Evolutionary conservation across 441 rosid genomes (phyloP).

Genomic region (Erodium moschatum): DNA sequence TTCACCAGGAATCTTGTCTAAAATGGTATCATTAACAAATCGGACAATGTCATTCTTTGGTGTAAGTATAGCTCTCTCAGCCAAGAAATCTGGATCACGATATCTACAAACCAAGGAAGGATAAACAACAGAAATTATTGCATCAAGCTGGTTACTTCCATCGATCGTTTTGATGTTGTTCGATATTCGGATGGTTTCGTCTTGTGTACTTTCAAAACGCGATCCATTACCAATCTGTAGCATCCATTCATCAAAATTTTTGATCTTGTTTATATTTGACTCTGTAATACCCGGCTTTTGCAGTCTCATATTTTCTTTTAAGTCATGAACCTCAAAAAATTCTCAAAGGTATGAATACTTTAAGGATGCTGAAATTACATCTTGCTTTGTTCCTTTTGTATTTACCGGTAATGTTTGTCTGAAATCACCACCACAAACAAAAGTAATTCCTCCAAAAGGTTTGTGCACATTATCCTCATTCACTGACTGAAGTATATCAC

Average conservation of each 20-base stretch:
- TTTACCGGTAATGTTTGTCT: slow-evolving; percentile 18
- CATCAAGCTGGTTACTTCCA: neutral
- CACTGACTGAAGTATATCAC: neutral
- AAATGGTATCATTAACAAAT: neutral
- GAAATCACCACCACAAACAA: slow-evolving; percentile 13
- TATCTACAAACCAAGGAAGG: neutral
- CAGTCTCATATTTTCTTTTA: neutral
- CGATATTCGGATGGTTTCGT: neutral
- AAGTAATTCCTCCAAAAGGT: slow-evolving; percentile 11
- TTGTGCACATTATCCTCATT: neutral
- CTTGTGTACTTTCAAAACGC: neutral
- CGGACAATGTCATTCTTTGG: slow-evolving; percentile 6
- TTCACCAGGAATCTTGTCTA: neutral
- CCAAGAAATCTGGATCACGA: neutral
- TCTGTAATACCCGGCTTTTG: neutral
- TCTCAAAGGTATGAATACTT: slow-evolving; percentile 10
- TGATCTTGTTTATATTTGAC: too few relatives aligned
- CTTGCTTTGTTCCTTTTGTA: neutral
- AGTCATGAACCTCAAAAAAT: neutral
- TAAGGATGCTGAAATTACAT: neutral
- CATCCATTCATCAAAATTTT: neutral
- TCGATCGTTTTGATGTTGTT: too few relatives aligned
- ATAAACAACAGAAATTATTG: neutral
- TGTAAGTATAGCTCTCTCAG: neutral
- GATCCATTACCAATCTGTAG: slow-evolving; percentile 9